phyloP scores from a whole-genome alignment of 176 grass and related monocot species.

The Areca catechu region DNA sequence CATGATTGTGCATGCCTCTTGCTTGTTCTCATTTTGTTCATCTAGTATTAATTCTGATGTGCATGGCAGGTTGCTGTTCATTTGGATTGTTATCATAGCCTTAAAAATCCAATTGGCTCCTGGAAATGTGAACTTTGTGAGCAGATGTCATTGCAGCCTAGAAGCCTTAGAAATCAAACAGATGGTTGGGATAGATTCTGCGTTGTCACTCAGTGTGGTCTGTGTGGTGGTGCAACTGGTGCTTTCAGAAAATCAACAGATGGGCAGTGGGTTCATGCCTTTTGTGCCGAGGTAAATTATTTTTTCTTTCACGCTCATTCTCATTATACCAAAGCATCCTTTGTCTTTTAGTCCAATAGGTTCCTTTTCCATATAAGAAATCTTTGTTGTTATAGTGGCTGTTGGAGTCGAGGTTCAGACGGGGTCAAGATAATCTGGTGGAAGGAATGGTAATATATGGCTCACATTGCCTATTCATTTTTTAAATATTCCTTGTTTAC shows the following conservation, averaged over 20 bases:
- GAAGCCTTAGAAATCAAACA: conserved; percentile 26
- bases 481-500: no score
- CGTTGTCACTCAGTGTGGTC: conserved; percentile 34
- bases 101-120: conserved; percentile 50
- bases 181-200: conserved; percentile 28
- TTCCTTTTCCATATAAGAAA: no score
- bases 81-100: conserved; percentile 79
- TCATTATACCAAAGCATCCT: no score
- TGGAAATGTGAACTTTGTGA: conserved; percentile 96
- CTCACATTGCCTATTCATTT: no score
- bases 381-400: conserved; percentile 45
- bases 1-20: no score
- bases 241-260: conserved; percentile 81
- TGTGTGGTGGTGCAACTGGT: conserved; percentile 73
- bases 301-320: background rate
- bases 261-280: conserved; percentile 87
- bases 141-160: conserved; percentile 29
- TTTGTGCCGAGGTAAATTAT: conserved; percentile 90
- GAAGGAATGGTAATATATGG: conserved; percentile 65
- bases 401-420: conserved; percentile 60
- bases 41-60: conserved; percentile 21
- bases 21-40: no score
- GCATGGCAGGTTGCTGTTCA: conserved; percentile 76
- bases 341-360: no score
- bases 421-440: conserved; percentile 69